These are phyloP conservation scores for Pichia sp. DNA, from an alignment of 1,139 yeast species.

Conservation along the genomic window DNA sequence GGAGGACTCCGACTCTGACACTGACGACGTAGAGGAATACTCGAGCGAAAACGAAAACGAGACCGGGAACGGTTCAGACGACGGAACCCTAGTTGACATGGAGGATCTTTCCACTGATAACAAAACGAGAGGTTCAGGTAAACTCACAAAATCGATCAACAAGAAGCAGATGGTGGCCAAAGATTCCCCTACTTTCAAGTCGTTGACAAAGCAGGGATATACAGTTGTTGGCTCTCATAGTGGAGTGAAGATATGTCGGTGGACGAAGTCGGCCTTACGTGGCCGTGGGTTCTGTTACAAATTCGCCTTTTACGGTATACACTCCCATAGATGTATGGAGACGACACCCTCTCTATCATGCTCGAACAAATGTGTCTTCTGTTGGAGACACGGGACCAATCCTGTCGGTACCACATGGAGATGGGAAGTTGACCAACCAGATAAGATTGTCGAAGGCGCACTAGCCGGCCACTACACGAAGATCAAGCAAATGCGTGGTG, in stretches of 20 bases:
- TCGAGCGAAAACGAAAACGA: constrained; percentile 15
- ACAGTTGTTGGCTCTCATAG: constrained; percentile 92
- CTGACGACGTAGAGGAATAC: constrained; percentile 26
- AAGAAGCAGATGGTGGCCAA: constrained; percentile 85
- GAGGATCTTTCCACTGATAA: constrained; percentile 55
- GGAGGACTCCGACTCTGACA: constrained; percentile 35
- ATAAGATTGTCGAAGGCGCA: constrained; percentile 78
- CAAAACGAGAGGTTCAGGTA: background rate
- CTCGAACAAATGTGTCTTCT: constrained; percentile 91
- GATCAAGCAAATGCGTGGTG: constrained; percentile 92
- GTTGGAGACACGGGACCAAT: constrained; percentile 97
- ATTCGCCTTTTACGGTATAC: constrained; percentile 86
- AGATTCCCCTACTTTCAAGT: constrained; percentile 83
- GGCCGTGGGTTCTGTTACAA: constrained; percentile 95
- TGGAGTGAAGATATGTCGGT: constrained; percentile 91
- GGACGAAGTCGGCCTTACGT: constrained; percentile 93
- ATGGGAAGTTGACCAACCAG: constrained; percentile 92
- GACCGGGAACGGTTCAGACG: constrained; percentile 21
- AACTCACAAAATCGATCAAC: constrained; percentile 23
- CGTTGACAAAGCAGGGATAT: constrained; percentile 89
- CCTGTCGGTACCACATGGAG: constrained; percentile 97
- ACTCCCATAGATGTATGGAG: constrained; percentile 91
- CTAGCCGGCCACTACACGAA: constrained; percentile 84
- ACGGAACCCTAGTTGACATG: constrained; percentile 59
- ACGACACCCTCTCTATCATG: constrained; percentile 92